Evolutionary conservation across 768 basidiomycete genomes (phyloP).

Genomic region (Hypholoma fasciculare): DNA sequence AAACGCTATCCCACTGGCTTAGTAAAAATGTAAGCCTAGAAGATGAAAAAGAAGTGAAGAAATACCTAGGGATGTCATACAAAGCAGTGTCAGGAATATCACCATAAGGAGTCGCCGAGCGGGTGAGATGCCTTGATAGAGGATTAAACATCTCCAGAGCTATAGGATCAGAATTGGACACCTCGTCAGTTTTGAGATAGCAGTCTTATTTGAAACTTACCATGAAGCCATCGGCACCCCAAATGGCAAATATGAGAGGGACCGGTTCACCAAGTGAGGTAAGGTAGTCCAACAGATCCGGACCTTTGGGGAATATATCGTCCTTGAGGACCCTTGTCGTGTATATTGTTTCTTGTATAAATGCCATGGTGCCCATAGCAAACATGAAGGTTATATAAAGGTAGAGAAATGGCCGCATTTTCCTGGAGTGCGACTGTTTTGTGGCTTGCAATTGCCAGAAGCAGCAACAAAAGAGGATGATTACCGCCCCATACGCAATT

Average conservation of each 20-base stretch:
- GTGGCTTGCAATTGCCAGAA: conserved; percentile 1
- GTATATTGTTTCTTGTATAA: conserved; percentile 8
- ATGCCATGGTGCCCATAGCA: conserved; percentile 9
- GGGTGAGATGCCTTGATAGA: conserved; percentile 4
- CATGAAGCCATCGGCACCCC: conserved; percentile 4
- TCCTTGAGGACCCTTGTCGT: conserved; percentile 8
- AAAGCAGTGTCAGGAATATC: background rate
- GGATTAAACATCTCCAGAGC: conserved; percentile 7
- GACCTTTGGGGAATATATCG: conserved; percentile 7
- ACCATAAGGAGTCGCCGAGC: background rate
- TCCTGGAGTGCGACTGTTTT: background rate
- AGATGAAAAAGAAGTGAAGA: no score
- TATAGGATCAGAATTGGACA: background rate
- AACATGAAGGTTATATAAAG: conserved; percentile 6
- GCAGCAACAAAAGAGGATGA: conserved; percentile 6
- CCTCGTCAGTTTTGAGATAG: background rate
- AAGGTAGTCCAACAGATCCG: conserved; percentile 4
- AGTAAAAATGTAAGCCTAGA: background rate
- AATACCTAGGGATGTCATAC: conserved; percentile 5
- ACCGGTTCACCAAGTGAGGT: conserved; percentile 1
- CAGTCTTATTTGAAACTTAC: background rate
- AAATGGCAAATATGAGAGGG: background rate
- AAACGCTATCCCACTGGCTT: conserved; percentile 8
- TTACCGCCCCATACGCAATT: conserved; percentile 5
- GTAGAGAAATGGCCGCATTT: conserved; percentile 4